A percentile compares a stretch with the other conserved stretches of the same genome.
Conservation (phyloP, 1,284 basidiomycete species). For the Marasmius sp. region DNA sequence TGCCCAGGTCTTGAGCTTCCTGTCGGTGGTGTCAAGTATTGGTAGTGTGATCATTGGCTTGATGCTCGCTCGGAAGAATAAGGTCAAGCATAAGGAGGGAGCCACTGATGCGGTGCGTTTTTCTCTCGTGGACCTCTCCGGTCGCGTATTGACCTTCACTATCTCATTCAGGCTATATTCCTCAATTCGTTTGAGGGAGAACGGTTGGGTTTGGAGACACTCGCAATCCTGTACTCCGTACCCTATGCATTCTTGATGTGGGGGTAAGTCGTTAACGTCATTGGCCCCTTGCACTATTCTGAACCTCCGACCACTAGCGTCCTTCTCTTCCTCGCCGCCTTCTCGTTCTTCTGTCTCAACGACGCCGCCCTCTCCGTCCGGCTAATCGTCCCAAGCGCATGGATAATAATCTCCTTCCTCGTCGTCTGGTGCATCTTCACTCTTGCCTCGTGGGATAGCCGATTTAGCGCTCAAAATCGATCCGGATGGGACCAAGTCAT, state of each 20-base stretch:
- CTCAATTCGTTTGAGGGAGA: not conserved
- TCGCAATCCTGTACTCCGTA: constrained; percentile 9
- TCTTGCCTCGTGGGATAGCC: not conserved
- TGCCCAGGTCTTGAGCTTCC: constrained; percentile 35
- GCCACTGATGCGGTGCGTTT: constrained; percentile 30
- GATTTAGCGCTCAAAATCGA: not conserved
- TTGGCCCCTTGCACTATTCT: not conserved
- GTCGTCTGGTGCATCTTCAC: constrained; percentile 9
- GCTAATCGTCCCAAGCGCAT: not conserved
- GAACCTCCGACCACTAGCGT: not conserved
- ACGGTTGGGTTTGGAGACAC: constrained; percentile 6
- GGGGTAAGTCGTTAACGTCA: constrained; percentile 2
- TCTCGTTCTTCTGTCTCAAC: constrained; percentile 7
- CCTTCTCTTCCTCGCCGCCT: constrained; percentile 3
- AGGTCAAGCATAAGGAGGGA: constrained; percentile 31
- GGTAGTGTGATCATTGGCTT: constrained; percentile 38
- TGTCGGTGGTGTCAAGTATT: constrained; percentile 35
- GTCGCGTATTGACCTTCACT: too few relatives aligned
- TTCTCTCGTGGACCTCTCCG: too few relatives aligned
- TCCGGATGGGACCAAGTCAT: not conserved
- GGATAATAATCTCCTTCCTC: not conserved
- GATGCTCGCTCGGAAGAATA: constrained; percentile 36
- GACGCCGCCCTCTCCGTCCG: not conserved
- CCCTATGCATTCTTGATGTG: constrained; percentile 9
- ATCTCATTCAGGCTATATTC: constrained; percentile 1